Percentiles rank a stretch among this genome's conserved stretches.
These are phyloP conservation scores for Moniliella sp. DNA, from an alignment of 1,284 basidiomycete genomes.

Conservation along the genomic window DNA sequence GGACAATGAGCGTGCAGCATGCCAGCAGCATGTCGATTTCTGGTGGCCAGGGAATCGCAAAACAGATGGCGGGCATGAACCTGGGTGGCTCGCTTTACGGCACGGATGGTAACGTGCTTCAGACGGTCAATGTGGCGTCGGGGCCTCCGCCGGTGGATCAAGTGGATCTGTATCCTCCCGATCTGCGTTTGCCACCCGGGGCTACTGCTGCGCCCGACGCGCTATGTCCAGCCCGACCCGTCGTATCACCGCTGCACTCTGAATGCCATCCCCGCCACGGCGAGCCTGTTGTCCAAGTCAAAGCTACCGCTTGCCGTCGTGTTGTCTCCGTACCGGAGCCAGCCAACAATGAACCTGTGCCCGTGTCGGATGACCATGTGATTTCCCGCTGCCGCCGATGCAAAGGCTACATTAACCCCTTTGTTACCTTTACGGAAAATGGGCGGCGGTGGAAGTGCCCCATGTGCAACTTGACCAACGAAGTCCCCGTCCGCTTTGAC, in stretches of 20 bases:
- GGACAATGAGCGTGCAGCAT: no score
- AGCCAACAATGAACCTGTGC: no score
- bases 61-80: slow-evolving; percentile 67
- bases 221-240: slow-evolving; percentile 58
- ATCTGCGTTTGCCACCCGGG: slow-evolving; percentile 61
- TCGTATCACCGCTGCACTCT: slow-evolving; percentile 82
- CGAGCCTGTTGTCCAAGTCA: slow-evolving; percentile 67
- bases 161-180: slow-evolving; percentile 58
- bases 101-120: slow-evolving; percentile 8
- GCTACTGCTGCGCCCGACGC: slow-evolving; percentile 60
- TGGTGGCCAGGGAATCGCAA: no score
- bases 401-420: slow-evolving; percentile 95
- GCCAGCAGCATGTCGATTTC: no score
- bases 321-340: slow-evolving; percentile 63
- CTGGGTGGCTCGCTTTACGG: slow-evolving; percentile 36
- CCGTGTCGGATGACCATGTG: slow-evolving; percentile 73
- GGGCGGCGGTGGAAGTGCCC: slow-evolving; percentile 98
- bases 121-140: slow-evolving; percentile 20
- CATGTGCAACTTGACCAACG: slow-evolving; percentile 96
- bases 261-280: slow-evolving; percentile 78
- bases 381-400: slow-evolving; percentile 92
- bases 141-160: slow-evolving; percentile 55
- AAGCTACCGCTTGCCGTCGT: slow-evolving; percentile 80
- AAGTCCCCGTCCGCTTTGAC: slow-evolving; percentile 93
- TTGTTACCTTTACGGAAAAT: slow-evolving; percentile 91